phyloP scores from a whole-genome alignment of 495 filamentous ascomycete species.

The Penicillium nucicola region DNA sequence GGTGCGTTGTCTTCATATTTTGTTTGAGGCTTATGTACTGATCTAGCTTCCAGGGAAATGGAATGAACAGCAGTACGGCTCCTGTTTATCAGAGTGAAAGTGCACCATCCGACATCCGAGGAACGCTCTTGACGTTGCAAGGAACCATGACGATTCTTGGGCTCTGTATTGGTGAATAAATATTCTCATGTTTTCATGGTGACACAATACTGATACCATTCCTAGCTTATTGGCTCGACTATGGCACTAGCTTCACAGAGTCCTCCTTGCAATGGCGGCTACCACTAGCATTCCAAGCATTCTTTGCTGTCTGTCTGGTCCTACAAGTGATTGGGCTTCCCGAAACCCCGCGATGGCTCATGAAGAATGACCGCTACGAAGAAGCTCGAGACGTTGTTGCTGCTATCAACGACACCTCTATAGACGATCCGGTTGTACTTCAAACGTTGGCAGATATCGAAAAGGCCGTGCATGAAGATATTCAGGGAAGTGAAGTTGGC shows the following conservation, averaged over 20 bases:
- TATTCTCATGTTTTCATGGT: too few species aligned
- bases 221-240: conserved; percentile 47
- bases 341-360: conserved; percentile 55
- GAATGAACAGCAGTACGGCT: conserved; percentile 42
- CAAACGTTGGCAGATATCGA: conserved; percentile 21
- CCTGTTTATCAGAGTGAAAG: conserved; percentile 44
- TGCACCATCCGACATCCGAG: conserved; percentile 56
- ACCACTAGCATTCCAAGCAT: conserved; percentile 52
- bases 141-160: conserved; percentile 33
- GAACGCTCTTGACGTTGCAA: conserved; percentile 50
- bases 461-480: conserved; percentile 12
- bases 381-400: conserved; percentile 42
- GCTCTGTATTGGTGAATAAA: conserved; percentile 22
- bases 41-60: conserved; percentile 27
- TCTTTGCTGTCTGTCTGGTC: conserved; percentile 52
- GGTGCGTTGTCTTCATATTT: conserved; percentile 9
- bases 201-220: too few species aligned
- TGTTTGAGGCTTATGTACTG: not conserved
- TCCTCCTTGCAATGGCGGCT: conserved; percentile 51
- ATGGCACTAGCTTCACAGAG: conserved; percentile 46
- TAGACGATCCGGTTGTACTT: not conserved
- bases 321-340: conserved; percentile 58
- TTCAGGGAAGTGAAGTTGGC: conserved; percentile 3
- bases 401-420: not conserved
- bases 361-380: conserved; percentile 41